These are phyloP conservation scores for Przewalskia tangutica DNA, from an alignment of 257 asterid genomes.

Conservation along the genomic window DNA sequence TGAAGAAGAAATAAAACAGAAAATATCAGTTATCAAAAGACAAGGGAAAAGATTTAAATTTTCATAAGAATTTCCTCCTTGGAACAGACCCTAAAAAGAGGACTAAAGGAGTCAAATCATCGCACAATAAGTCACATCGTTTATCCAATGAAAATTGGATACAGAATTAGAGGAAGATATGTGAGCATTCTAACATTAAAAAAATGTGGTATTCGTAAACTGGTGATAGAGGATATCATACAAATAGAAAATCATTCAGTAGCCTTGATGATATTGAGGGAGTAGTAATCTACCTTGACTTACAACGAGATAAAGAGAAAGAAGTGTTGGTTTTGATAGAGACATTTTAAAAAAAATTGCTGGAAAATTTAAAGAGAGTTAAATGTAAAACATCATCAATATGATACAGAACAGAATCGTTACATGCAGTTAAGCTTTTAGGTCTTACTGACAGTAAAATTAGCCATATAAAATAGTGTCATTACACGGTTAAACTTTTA, in stretches of 20 bases:
- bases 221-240: neutral
- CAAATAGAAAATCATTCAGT: neutral
- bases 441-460: neutral
- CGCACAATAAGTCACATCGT: neutral
- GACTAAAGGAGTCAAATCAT: neutral
- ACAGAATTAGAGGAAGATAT: neutral
- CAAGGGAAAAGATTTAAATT: neutral
- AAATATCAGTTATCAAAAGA: neutral
- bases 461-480: neutral
- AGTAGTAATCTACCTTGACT: neutral
- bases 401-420: neutral
- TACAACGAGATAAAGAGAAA: neutral
- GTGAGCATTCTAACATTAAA: neutral
- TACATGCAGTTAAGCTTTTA: neutral
- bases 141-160: neutral
- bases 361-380: neutral
- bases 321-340: neutral
- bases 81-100: neutral
- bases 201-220: neutral
- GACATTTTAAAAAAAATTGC: neutral
- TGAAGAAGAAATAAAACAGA: neutral
- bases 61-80: neutral
- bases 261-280: neutral
- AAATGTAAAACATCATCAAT: neutral
- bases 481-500: neutral